These are phyloP conservation scores for Luffa acutangula DNA, from an alignment of 306 rosid species.

Conservation along the genomic window DNA sequence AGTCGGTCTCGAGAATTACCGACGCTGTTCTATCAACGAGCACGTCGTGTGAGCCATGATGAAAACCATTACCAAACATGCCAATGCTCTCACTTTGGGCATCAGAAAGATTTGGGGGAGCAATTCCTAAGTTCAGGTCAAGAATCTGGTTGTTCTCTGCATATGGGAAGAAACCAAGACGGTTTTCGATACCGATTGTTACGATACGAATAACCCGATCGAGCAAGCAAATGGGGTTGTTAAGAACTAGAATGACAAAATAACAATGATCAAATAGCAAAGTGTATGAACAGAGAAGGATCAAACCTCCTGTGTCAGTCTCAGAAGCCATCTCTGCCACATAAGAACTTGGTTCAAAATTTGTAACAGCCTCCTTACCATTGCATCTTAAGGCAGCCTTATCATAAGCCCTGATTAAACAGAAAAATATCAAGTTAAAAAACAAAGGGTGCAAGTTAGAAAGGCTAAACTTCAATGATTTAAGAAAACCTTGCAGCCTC, in stretches of 20 bases:
- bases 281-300: neutral
- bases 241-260: neutral
- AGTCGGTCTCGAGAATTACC: constrained; percentile 44
- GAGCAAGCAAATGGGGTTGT: neutral
- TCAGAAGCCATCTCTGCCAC: constrained; percentile 43
- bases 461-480: neutral
- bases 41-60: constrained; percentile 33
- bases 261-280: neutral
- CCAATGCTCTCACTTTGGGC: constrained; percentile 25
- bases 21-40: constrained; percentile 29
- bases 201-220: neutral
- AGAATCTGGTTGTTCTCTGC: constrained; percentile 47
- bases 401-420: constrained; percentile 70
- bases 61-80: constrained; percentile 27
- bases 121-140: constrained; percentile 77
- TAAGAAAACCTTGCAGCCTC: constrained; percentile 89
- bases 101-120: constrained; percentile 45
- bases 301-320: constrained; percentile 41
- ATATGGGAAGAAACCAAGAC: neutral
- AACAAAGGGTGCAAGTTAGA: neutral
- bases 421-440: constrained; percentile 8
- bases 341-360: constrained; percentile 61
- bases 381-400: constrained; percentile 80
- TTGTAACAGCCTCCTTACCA: constrained; percentile 87
- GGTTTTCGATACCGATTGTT: neutral